phyloP scores from a whole-genome alignment of 768 basidiomycete species.

The Lactifluus echinatus region DNA sequence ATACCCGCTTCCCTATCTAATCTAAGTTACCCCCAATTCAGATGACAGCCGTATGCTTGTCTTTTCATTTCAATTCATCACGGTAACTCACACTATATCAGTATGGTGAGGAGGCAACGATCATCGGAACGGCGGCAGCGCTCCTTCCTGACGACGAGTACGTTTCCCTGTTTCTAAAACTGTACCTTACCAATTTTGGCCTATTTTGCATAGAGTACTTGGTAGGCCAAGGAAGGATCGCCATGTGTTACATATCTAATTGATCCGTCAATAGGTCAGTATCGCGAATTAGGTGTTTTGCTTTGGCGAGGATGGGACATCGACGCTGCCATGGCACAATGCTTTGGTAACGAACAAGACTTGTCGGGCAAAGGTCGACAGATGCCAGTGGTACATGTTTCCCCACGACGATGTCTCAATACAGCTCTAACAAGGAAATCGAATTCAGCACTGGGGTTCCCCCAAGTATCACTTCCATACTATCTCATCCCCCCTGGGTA shows the following conservation, averaged over 20 bases:
- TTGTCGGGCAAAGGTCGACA: conserved; percentile 75
- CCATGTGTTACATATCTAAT: background rate
- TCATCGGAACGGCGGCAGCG: conserved; percentile 84
- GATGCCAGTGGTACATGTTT: conserved; percentile 74
- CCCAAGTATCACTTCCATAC: conserved; percentile 81
- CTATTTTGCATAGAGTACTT: conserved; percentile 46
- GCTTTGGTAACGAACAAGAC: conserved; percentile 82
- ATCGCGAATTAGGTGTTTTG: conserved; percentile 87
- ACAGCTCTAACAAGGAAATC: background rate
- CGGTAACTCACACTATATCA: conserved; percentile 26
- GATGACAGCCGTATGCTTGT: conserved; percentile 71
- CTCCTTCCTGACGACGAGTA: conserved; percentile 80
- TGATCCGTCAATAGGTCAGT: conserved; percentile 53
- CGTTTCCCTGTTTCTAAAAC: conserved; percentile 24
- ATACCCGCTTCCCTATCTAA: background rate
- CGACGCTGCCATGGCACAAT: conserved; percentile 82
- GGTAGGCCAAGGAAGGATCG: conserved; percentile 34
- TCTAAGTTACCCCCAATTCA: conserved; percentile 24
- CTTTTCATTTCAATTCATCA: background rate
- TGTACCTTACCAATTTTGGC: background rate
- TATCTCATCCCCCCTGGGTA: conserved; percentile 88
- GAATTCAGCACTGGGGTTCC: conserved; percentile 72
- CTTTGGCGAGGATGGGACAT: conserved; percentile 80
- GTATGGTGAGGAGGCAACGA: conserved; percentile 88
- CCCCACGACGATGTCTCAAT: background rate